Conservation (phyloP, 768 basidiomycete genomes). For the Paxillus ammoniavirescens region DNA sequence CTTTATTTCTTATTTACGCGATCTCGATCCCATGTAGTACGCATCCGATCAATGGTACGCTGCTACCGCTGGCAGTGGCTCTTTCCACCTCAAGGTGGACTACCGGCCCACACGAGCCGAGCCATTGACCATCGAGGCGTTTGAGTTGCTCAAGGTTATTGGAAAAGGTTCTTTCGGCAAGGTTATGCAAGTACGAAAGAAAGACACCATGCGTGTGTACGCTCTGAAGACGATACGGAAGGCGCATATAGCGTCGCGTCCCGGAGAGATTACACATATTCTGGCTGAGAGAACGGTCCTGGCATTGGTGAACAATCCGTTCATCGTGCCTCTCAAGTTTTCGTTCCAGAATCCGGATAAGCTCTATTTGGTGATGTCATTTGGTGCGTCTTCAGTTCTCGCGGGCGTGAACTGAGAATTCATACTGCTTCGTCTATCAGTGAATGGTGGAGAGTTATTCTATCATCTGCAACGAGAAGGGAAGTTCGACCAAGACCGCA, state of each 20-base stretch:
- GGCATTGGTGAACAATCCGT: slow-evolving; percentile 96
- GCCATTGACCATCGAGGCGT: slow-evolving; percentile 90
- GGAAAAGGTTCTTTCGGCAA: slow-evolving; percentile 98
- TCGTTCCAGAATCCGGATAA: slow-evolving; percentile 99
- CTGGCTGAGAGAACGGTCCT: slow-evolving; percentile 96
- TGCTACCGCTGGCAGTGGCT: slow-evolving; percentile 80
- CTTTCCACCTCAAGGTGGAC: slow-evolving; percentile 94
- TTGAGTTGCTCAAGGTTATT: slow-evolving; percentile 96
- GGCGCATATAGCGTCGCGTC: slow-evolving; percentile 93
- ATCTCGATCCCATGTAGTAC: slow-evolving; percentile 42
- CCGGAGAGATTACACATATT: slow-evolving; percentile 97
- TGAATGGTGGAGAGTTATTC: slow-evolving; percentile 97
- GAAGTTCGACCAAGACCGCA: slow-evolving; percentile 90
- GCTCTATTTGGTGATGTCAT: slow-evolving; percentile 95
- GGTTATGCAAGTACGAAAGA: slow-evolving; percentile 99
- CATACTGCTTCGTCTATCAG: slow-evolving; percentile 35
- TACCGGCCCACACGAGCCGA: slow-evolving; percentile 87
- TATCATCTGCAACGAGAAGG: slow-evolving; percentile 97
- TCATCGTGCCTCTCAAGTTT: slow-evolving; percentile 98
- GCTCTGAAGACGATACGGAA: slow-evolving; percentile 98
- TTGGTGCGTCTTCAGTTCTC: slow-evolving; percentile 52
- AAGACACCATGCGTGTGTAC: slow-evolving; percentile 97
- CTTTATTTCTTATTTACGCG: slow-evolving; percentile 10
- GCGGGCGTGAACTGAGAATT: background rate
- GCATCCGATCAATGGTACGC: slow-evolving; percentile 90